These are phyloP conservation scores for Microascus cirrosus DNA, from an alignment of 2,329 filamentous ascomycete species.

Conservation along the genomic window DNA sequence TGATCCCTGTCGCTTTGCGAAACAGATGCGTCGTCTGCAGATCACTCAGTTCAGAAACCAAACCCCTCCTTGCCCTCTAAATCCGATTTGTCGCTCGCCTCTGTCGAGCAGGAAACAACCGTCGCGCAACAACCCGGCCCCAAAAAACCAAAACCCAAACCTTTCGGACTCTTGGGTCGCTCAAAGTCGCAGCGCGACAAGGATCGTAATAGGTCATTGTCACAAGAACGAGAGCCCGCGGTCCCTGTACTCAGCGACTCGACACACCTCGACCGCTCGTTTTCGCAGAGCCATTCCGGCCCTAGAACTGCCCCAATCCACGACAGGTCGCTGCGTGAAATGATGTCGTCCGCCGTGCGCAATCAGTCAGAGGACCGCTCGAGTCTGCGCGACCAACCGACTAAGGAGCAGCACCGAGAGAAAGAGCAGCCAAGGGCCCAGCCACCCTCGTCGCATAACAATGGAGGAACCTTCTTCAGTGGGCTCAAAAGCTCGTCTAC, in stretches of 20 bases:
- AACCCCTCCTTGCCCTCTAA: slow-evolving; percentile 30
- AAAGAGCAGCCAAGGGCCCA: slow-evolving; percentile 36
- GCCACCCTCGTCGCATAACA: slow-evolving; percentile 47
- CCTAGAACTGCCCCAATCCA: slow-evolving; percentile 24
- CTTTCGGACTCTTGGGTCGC: slow-evolving; percentile 41
- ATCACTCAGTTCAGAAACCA: slow-evolving; percentile 25
- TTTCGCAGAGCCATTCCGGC: slow-evolving; percentile 1
- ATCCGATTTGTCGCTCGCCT: slow-evolving; percentile 41
- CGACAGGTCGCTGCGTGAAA: slow-evolving; percentile 57
- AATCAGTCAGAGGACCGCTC: slow-evolving; percentile 65
- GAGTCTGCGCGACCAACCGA: slow-evolving; percentile 27
- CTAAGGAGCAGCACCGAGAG: slow-evolving; percentile 32
- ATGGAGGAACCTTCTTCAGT: slow-evolving; percentile 54
- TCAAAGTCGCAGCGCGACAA: slow-evolving; percentile 40
- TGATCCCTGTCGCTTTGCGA: slow-evolving; percentile 4
- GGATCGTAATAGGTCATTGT: slow-evolving; percentile 19
- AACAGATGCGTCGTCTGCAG: slow-evolving; percentile 18
- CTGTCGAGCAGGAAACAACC: slow-evolving; percentile 32
- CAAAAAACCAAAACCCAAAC: slow-evolving; percentile 42
- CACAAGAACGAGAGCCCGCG: background rate
- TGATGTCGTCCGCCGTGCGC: slow-evolving; percentile 52
- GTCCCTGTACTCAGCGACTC: slow-evolving; percentile 3
- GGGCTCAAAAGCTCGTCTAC: slow-evolving; percentile 63
- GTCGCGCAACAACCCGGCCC: slow-evolving; percentile 6
- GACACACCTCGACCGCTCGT: slow-evolving; percentile 7